Conservation (phyloP, 2,329 filamentous ascomycete species). For the Colletotrichum sp. region DNA sequence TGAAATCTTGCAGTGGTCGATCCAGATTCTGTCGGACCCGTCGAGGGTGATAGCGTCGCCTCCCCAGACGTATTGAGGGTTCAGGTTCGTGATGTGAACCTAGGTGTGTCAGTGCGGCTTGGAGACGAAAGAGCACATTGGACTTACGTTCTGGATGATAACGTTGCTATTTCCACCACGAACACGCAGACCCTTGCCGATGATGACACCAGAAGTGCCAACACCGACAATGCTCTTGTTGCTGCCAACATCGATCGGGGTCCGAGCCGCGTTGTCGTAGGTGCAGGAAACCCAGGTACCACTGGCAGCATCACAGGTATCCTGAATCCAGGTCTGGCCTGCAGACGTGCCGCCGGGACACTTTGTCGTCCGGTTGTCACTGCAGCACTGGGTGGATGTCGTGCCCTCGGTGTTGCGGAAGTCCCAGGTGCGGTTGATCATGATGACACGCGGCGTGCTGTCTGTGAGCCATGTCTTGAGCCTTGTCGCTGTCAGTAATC, state of each 20-base stretch:
- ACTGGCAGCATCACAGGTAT: conserved; percentile 25
- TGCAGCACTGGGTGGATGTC: conserved; percentile 28
- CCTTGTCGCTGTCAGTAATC: background rate
- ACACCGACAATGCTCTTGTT: conserved; percentile 33
- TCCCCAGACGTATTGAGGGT: conserved; percentile 35
- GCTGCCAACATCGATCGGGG: conserved; percentile 27
- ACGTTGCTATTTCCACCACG: conserved; percentile 48
- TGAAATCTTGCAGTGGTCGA: conserved; percentile 43
- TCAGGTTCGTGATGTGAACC: conserved; percentile 31
- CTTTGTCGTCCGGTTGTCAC: conserved; percentile 29
- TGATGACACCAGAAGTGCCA: conserved; percentile 28
- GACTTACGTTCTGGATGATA: conserved; percentile 52
- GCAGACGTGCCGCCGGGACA: conserved; percentile 23
- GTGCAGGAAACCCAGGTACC: conserved; percentile 23
- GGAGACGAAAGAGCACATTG: too few relatives aligned
- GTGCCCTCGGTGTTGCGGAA: conserved; percentile 29
- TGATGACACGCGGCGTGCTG: conserved; percentile 38
- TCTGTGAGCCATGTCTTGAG: conserved; percentile 37
- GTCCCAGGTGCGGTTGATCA: conserved; percentile 36
- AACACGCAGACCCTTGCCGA: conserved; percentile 48
- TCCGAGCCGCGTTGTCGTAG: conserved; percentile 31
- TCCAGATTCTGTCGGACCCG: conserved; percentile 29
- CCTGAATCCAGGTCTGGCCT: conserved; percentile 29
- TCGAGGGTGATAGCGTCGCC: conserved; percentile 44
- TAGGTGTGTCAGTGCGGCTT: background rate